Evolutionary conservation across 306 rosid species (phyloP).

Genomic region (peach (Prunus persica)): DNA sequence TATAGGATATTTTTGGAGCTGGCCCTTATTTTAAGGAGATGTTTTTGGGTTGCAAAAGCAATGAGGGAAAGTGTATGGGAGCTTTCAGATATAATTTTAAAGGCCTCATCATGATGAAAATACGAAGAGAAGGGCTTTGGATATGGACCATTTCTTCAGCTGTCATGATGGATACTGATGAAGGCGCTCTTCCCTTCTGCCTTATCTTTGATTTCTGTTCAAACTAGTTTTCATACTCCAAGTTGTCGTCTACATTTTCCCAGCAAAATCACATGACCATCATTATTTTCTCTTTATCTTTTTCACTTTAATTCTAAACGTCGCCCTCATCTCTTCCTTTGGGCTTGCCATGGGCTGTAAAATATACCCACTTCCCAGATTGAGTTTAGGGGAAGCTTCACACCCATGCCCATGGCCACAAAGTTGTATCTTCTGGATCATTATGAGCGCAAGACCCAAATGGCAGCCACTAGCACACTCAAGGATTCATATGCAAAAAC

Average conservation of each 20-base stretch:
- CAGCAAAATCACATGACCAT: slow-evolving; percentile 10
- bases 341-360: no score
- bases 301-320: no score
- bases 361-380: no score
- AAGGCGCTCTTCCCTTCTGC: slow-evolving; percentile 1
- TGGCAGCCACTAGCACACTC: no score
- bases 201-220: slow-evolving; percentile 17
- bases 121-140: slow-evolving; percentile 22
- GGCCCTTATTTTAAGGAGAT: background rate
- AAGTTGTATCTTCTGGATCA: no score
- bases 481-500: no score
- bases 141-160: slow-evolving; percentile 46
- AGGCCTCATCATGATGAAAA: slow-evolving; percentile 37
- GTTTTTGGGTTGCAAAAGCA: background rate
- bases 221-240: slow-evolving; percentile 5
- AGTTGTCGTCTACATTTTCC: background rate
- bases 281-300: background rate
- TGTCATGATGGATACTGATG: slow-evolving; percentile 36
- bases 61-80: slow-evolving; percentile 20
- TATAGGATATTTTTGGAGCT: background rate
- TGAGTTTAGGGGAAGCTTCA: no score
- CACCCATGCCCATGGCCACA: no score
- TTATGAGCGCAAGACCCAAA: no score
- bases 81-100: slow-evolving; percentile 23
- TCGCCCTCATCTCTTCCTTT: no score